Base-by-base conservation (phyloP, 140 eudicot species). In the Senecio squalidus region DNA sequence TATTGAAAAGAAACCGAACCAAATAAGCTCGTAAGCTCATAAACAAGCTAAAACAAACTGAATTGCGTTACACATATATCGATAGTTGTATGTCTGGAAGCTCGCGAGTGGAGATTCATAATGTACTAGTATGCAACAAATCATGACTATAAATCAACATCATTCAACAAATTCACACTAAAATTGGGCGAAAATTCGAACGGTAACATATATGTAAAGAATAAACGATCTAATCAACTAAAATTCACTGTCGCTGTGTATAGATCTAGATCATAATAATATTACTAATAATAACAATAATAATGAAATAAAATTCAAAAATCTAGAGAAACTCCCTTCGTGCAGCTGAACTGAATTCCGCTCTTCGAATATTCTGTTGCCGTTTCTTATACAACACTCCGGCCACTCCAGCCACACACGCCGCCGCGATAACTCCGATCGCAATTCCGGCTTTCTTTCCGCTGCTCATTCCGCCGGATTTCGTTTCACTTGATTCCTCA, bases 381-480 rank as follows among this genome's bases (percentile, higher is more conserved):
- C 89, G 80, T 41, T 81, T 84, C 61, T 66, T 81, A 59, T 81
- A 84, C 66, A 84, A 10, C 39, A 80, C 7, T 30, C 70, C 83
- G 4, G 80, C 94, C 3, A 75, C 47, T 9, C 69, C 80, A 0
- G 78, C 80, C 3, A 78, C 23, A 51, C 74, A 58, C n/a, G 69
- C 85, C 15, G 72, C 84, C n/a, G 74, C 89, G 16, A 84, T 70
- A 0, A 84, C 89, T 60, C 89, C 94, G 40, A 84, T 15, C 10
- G 80, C 88, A 43, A 84, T 48, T 13, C 94, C 94, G 0, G 85
- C 94, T 72, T 84, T 81, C 78, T 81, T 67, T 5, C 89, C 94
- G 15, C 78, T 67, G 70, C 74, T 79, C 91, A 83, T 79, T 2
- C 83, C 86, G 7, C 79, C 71, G 20, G 78, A 62, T 0, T 67